These are phyloP conservation scores for Hanseniaspora lachancei DNA, from an alignment of 805 yeast species.

Conservation along the genomic window DNA sequence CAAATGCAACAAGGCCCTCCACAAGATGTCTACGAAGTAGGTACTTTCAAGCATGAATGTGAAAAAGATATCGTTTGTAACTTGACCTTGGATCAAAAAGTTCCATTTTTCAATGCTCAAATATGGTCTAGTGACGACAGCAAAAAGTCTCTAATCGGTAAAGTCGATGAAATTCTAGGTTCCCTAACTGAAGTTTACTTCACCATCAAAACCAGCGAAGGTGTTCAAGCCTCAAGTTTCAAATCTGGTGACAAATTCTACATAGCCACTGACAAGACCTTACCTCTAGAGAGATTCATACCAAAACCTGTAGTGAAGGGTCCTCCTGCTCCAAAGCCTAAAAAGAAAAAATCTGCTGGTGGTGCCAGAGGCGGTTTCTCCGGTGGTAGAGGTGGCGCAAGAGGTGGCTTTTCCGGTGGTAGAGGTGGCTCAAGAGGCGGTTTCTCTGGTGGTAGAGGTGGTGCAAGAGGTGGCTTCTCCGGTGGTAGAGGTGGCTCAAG, in stretches of 20 bases:
- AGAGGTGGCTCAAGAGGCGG: constrained; percentile 17
- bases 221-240: constrained; percentile 87
- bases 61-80: constrained; percentile 97
- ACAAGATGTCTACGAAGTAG: constrained; percentile 89
- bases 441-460: constrained; percentile 30
- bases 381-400: constrained; percentile 33
- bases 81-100: constrained; percentile 70
- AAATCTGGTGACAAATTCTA: constrained; percentile 91
- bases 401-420: constrained; percentile 26
- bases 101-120: constrained; percentile 98
- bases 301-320: constrained; percentile 88
- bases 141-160: constrained; percentile 78
- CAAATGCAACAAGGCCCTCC: constrained; percentile 87
- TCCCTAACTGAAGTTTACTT: constrained; percentile 96
- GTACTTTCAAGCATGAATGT: constrained; percentile 77
- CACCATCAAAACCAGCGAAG: constrained; percentile 92
- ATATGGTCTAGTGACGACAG: constrained; percentile 71
- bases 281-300: constrained; percentile 90
- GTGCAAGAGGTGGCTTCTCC: constrained; percentile 29
- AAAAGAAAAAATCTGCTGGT: constrained; percentile 42
- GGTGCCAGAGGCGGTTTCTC: constrained; percentile 38
- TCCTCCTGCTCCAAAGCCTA: constrained; percentile 65
- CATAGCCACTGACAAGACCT: constrained; percentile 87
- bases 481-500: constrained; percentile 26
- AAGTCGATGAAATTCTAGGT: constrained; percentile 95